phyloP scores from a whole-genome alignment of 768 basidiomycete species.

The Pluteus cervinus region DNA sequence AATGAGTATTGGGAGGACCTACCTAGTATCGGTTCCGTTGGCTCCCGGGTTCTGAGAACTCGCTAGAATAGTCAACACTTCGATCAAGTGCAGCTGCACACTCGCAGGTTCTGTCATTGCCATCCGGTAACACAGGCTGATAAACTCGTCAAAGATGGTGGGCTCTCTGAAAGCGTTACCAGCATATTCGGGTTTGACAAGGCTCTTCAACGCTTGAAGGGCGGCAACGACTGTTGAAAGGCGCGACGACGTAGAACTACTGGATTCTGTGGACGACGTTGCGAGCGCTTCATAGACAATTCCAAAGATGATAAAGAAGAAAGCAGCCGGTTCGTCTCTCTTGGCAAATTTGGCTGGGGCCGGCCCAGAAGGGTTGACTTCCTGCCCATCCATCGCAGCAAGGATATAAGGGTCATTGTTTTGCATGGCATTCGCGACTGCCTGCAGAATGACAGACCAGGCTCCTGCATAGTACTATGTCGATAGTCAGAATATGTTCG shows the following conservation, averaged over 20 bases:
- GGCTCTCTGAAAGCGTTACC: constrained; percentile 79
- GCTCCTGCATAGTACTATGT: constrained; percentile 80
- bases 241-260: constrained; percentile 32
- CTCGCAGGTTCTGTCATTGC: constrained; percentile 78
- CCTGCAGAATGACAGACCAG: constrained; percentile 80
- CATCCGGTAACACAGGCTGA: constrained; percentile 82
- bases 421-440: constrained; percentile 77
- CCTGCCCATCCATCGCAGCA: constrained; percentile 78
- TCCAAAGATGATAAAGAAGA: constrained; percentile 89
- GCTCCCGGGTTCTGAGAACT: constrained; percentile 27
- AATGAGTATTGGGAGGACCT: not conserved
- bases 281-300: constrained; percentile 88
- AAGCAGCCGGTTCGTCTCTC: constrained; percentile 61
- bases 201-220: constrained; percentile 69
- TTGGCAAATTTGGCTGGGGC: constrained; percentile 18
- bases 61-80: constrained; percentile 59
- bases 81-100: constrained; percentile 67
- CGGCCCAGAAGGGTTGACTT: constrained; percentile 23
- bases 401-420: constrained; percentile 59
- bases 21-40: constrained; percentile 7
- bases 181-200: constrained; percentile 77
- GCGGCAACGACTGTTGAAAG: constrained; percentile 50
- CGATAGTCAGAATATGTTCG: constrained; percentile 3
- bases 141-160: constrained; percentile 84
- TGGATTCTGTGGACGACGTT: constrained; percentile 55